A percentile compares a stretch with the other conserved stretches of the same genome.
These are phyloP conservation scores for Solanum peruvianum DNA, from an alignment of 257 asterid species.

Conservation along the genomic window DNA sequence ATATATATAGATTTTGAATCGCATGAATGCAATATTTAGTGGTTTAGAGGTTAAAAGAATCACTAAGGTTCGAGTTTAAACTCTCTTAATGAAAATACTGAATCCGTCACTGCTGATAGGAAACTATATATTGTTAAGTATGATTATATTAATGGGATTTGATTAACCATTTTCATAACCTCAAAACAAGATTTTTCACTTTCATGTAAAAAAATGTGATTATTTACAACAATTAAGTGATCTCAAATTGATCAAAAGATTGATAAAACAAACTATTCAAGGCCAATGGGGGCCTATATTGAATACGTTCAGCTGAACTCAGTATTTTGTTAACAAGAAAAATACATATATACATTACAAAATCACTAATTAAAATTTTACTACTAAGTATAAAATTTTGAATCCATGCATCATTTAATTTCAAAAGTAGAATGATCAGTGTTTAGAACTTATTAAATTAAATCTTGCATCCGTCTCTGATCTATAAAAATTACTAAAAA, in stretches of 20 bases:
- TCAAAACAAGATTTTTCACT: background rate
- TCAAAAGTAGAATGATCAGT: background rate
- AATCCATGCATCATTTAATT: background rate
- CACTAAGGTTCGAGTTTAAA: no score
- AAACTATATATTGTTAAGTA: background rate
- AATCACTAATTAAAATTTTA: background rate
- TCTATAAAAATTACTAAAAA: background rate
- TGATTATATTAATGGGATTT: background rate
- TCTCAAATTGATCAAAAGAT: background rate
- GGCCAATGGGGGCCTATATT: background rate
- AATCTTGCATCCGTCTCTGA: background rate
- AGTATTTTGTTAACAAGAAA: background rate
- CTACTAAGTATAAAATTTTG: background rate
- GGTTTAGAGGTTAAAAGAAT: background rate
- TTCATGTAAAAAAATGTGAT: background rate
- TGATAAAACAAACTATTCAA: background rate
- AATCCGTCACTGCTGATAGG: background rate
- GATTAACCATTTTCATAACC: background rate
- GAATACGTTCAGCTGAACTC: background rate
- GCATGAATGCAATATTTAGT: background rate
- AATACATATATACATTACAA: background rate
- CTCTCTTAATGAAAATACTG: fast-evolving
- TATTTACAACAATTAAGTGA: background rate
- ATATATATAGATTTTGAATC: background rate
- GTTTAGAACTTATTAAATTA: background rate